Conservation (phyloP, 2,329 filamentous ascomycete species). For the Diaporthe amygdali region DNA sequence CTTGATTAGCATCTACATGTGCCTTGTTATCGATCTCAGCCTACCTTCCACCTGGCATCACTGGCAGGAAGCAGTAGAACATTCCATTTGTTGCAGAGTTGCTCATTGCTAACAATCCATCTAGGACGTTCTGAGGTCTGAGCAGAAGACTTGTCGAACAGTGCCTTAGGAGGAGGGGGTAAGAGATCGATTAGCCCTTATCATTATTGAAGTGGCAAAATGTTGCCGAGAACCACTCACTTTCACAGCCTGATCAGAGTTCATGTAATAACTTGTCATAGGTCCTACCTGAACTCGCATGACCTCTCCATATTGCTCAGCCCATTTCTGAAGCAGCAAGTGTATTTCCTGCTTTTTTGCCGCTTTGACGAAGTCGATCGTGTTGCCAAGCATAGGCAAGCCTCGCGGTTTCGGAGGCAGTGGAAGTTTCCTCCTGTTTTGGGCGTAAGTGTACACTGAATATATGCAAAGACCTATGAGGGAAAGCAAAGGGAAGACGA, state of each 20-base stretch:
- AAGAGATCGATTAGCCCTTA: neutral
- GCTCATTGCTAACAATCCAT: neutral
- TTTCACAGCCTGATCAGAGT: neutral
- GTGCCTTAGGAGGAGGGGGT: neutral
- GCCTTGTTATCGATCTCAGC: too few species aligned
- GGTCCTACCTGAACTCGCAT: neutral
- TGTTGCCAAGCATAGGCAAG: neutral
- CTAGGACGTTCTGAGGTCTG: neutral
- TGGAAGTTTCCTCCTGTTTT: neutral
- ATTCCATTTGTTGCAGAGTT: neutral
- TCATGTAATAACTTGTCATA: neutral
- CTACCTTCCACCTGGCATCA: neutral
- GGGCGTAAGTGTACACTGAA: neutral
- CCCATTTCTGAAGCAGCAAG: neutral
- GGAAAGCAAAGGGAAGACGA: neutral
- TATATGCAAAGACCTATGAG: neutral
- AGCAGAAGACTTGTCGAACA: constrained; percentile 1
- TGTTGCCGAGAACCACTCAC: neutral
- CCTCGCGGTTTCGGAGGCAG: neutral
- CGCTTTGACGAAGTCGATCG: neutral
- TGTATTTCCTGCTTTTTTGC: neutral
- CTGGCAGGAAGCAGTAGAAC: neutral
- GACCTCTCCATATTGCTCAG: neutral
- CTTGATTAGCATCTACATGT: neutral
- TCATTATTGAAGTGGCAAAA: neutral